Conservation (phyloP, 441 rosid genomes). For the Dalechampia spathulata region DNA sequence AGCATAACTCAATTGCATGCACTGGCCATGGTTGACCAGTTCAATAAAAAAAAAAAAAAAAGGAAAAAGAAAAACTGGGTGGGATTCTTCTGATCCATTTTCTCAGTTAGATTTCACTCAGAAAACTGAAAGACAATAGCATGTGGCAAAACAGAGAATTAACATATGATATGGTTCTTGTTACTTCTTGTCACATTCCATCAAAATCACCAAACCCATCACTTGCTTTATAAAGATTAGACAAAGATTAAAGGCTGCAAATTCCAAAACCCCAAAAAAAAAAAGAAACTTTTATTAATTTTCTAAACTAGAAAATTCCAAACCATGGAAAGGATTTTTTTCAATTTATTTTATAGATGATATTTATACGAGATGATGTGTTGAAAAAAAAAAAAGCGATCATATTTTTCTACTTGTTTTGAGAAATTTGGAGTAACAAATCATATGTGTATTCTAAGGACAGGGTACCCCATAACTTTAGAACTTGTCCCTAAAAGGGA, state of each 20-base stretch:
- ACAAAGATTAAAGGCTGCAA: not conserved
- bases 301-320: not conserved
- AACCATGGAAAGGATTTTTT: not conserved
- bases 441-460: not conserved
- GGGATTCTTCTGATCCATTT: not conserved
- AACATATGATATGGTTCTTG: not conserved
- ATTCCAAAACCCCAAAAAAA: too few relatives aligned
- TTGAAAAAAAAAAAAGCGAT: too few relatives aligned
- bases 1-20: too few relatives aligned
- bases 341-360: not conserved
- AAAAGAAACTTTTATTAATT: too few relatives aligned
- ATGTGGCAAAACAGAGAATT: constrained; percentile 1
- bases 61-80: not conserved
- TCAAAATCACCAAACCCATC: not conserved
- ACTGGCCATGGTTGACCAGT: too few relatives aligned
- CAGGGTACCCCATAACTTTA: not conserved
- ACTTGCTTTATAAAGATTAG: constrained; percentile 5
- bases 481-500: not conserved
- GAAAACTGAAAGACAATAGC: not conserved
- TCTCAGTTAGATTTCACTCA: not conserved
- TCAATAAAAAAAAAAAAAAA: too few relatives aligned
- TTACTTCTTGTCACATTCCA: not conserved
- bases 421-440: too few relatives aligned
- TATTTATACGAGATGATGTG: too few relatives aligned
- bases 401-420: too few relatives aligned